These are phyloP conservation scores for Chytridiales sp. DNA, from an alignment of 371 early-diverging fungal genomes.

Conservation along the genomic window DNA sequence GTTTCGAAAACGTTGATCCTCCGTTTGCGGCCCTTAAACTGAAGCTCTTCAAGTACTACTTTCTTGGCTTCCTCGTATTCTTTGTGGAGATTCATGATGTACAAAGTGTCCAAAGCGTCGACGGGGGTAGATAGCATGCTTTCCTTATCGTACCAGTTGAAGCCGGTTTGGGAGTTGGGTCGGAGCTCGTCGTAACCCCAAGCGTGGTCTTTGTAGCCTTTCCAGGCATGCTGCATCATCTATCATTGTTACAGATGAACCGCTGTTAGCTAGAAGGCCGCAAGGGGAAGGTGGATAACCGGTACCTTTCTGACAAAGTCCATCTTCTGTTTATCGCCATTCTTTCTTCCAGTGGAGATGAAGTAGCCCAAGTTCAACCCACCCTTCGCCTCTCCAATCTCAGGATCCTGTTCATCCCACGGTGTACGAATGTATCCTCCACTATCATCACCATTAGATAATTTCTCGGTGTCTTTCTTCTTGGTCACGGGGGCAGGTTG, in stretches of 20 bases:
- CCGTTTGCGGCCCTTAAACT: slow-evolving; percentile 20
- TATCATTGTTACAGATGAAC: too few species aligned
- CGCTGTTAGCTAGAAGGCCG: too few species aligned
- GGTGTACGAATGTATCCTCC: too few species aligned
- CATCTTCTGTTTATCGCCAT: slow-evolving; percentile 18
- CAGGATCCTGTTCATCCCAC: too few species aligned
- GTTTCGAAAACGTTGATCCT: slow-evolving; percentile 38
- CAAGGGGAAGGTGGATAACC: too few species aligned
- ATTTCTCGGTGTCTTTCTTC: too few species aligned
- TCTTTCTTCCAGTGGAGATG: too few species aligned
- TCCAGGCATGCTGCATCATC: slow-evolving; percentile 43
- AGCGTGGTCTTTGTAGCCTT: slow-evolving; percentile 25
- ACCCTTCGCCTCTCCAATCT: too few species aligned
- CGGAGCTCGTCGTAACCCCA: slow-evolving; percentile 33
- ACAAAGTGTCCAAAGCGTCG: slow-evolving; percentile 81
- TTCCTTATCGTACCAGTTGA: slow-evolving; percentile 28
- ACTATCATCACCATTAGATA: too few species aligned
- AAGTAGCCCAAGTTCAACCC: too few species aligned
- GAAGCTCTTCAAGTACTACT: slow-evolving; percentile 59
- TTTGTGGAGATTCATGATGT: slow-evolving; percentile 72
- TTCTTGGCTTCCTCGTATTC: slow-evolving; percentile 71
- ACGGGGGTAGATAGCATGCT: slow-evolving; percentile 64
- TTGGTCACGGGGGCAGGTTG: too few species aligned
- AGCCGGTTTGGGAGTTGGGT: slow-evolving; percentile 13
- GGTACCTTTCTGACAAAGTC: slow-evolving; percentile 17